Evolutionary conservation across 2,329 filamentous ascomycete species (phyloP), one percentile per base, ranked within the genome.

Genomic region (Cercospora berteroae): DNA sequence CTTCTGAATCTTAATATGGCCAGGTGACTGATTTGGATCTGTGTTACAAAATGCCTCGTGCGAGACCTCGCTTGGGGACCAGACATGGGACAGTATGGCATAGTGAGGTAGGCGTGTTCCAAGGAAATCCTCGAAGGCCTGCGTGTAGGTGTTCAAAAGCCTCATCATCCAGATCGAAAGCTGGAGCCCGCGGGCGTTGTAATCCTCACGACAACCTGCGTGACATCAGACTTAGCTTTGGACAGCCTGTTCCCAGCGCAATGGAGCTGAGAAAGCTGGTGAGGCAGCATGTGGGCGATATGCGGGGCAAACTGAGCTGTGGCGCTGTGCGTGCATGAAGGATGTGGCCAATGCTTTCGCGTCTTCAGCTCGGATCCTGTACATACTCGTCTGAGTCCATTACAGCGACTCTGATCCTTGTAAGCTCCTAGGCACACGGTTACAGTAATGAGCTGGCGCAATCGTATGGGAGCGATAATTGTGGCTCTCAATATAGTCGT

Each of bases 21-120:
- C 16, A 9, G 6, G 25, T n/a, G 31, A 27, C 33, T 23, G n/a
- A 25, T 12, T 58, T 36, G 10, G 33, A 12, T 9, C 56, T 36
- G 29, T 23, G 27, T n/a, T 23, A 44, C 20, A n/a, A 69, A 58
- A n/a, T 67, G 44, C 61, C 25, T 69, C n/a, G 56, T 64, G 60
- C 16, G 60, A 42, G n/a, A 63, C 58, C 50, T 70, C 68, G 23
- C 61, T 52, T 10, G 44, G 20, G 7, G 31, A 42, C 68, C 68
- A 69, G 44, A 50, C 31, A 23, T 70, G 68, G 9, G 66, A 69
- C 3, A 69, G 25, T 25, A 70, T 70, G 13, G 66, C 66, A 27
- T 70, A 70, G 25, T 48, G 52, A 27, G 62, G 67, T 25, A 60
- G 50, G 12, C 42, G 33, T 25, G 58, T 50, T 13, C 44, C 59